phyloP scores from a whole-genome alignment of 1,139 yeast species.

The Eremothecium cymbalariae region DNA sequence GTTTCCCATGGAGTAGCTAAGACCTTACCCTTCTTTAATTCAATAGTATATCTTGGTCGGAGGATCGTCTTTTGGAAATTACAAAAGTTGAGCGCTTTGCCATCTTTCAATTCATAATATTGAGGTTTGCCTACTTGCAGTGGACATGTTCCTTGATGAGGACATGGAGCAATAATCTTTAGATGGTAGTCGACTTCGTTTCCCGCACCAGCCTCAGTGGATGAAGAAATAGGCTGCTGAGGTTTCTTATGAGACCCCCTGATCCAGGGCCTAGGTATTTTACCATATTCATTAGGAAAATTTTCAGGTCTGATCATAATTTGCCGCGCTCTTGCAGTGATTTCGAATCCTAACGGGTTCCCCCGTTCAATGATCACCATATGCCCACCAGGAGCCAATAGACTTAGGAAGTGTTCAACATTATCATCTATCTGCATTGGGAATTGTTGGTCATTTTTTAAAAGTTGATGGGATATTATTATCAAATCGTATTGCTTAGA shows the following conservation, averaged over 20 bases:
- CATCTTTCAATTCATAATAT: slow-evolving; percentile 54
- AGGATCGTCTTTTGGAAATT: slow-evolving; percentile 64
- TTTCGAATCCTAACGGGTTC: slow-evolving; percentile 80
- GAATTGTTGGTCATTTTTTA: slow-evolving; percentile 51
- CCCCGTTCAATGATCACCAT: slow-evolving; percentile 80
- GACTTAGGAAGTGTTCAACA: slow-evolving; percentile 49
- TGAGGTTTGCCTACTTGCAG: slow-evolving; percentile 70
- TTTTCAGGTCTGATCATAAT: slow-evolving; percentile 78
- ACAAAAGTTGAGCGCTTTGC: slow-evolving; percentile 62
- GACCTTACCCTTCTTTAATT: slow-evolving; percentile 71
- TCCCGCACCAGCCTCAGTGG: slow-evolving; percentile 5
- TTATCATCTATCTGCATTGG: slow-evolving; percentile 68
- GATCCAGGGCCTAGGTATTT: slow-evolving; percentile 65
- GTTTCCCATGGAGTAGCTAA: slow-evolving; percentile 69
- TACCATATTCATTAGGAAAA: slow-evolving; percentile 45
- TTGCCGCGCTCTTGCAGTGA: slow-evolving; percentile 85
- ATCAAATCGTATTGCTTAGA: slow-evolving; percentile 61
- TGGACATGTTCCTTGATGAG: slow-evolving; percentile 85
- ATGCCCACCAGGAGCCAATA: slow-evolving; percentile 71
- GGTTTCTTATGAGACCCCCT: slow-evolving; percentile 40
- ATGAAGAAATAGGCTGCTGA: slow-evolving; percentile 25
- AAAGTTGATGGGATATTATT: slow-evolving; percentile 74
- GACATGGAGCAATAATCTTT: slow-evolving; percentile 76
- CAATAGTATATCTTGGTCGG: slow-evolving; percentile 71
- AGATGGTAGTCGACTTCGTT: slow-evolving; percentile 43